A percentile compares a stretch with the other conserved stretches of the same genome.
These are phyloP conservation scores for Candida krabiensis DNA, from an alignment of 805 yeast genomes.

Conservation along the genomic window DNA sequence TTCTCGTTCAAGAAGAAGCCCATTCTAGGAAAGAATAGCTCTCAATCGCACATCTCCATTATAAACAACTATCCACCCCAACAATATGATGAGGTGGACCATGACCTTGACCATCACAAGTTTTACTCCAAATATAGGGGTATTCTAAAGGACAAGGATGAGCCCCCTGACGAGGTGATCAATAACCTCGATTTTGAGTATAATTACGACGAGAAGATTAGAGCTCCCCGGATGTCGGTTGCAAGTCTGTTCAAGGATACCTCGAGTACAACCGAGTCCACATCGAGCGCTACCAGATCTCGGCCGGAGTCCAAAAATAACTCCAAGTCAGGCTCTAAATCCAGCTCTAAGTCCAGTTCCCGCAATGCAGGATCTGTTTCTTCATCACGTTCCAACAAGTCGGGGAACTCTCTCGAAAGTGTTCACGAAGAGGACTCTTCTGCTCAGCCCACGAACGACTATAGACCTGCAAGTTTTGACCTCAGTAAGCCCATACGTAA, in stretches of 20 bases:
- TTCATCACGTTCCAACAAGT: slow-evolving; percentile 5
- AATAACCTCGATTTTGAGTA: slow-evolving; percentile 32
- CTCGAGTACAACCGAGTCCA: slow-evolving; percentile 4
- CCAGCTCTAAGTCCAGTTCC: slow-evolving; percentile 1
- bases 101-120: slow-evolving; percentile 31
- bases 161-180: slow-evolving; percentile 27
- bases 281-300: background rate
- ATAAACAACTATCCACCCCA: slow-evolving; percentile 32
- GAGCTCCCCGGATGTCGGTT: slow-evolving; percentile 54
- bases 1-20: slow-evolving; percentile 35
- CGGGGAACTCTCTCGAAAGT: slow-evolving; percentile 20
- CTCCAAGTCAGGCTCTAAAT: background rate
- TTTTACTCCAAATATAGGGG: slow-evolving; percentile 33
- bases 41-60: slow-evolving; percentile 30
- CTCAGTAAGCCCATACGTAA: slow-evolving; percentile 40
- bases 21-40: slow-evolving; percentile 9
- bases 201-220: slow-evolving; percentile 53
- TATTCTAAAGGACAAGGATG: slow-evolving; percentile 30
- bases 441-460: slow-evolving; percentile 15
- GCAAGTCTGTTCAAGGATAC: slow-evolving; percentile 24
- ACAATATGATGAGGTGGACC: slow-evolving; percentile 26
- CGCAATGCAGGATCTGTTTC: background rate
- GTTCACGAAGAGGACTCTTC: slow-evolving; percentile 14
- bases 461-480: slow-evolving; percentile 50
- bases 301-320: background rate